Evolutionary conservation across 495 filamentous ascomycete genomes (phyloP).

Genomic region (Chlorociboria aeruginascens): DNA sequence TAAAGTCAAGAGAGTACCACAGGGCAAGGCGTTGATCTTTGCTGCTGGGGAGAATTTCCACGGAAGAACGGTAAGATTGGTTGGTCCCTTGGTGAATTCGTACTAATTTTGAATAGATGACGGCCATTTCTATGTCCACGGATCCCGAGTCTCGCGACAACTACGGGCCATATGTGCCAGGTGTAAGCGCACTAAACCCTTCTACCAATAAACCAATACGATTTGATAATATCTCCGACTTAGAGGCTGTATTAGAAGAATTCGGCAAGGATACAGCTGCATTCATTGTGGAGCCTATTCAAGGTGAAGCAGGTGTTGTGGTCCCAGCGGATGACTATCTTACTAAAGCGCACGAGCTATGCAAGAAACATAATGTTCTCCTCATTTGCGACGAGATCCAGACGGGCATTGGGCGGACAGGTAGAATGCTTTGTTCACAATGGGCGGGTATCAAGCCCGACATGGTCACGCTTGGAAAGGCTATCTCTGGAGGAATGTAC

Average conservation of each 20-base stretch:
- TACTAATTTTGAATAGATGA: slow-evolving; percentile 49
- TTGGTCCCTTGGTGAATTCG: slow-evolving; percentile 8
- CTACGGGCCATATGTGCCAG: slow-evolving; percentile 91
- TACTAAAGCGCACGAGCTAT: slow-evolving; percentile 65
- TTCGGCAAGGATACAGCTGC: slow-evolving; percentile 81
- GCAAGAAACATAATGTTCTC: slow-evolving; percentile 87
- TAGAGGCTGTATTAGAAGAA: slow-evolving; percentile 65
- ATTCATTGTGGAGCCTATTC: slow-evolving; percentile 95
- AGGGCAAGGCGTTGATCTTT: slow-evolving; percentile 75
- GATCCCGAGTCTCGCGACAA: slow-evolving; percentile 94
- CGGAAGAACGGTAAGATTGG: slow-evolving; percentile 67
- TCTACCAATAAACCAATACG: slow-evolving; percentile 65
- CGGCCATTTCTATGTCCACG: slow-evolving; percentile 85
- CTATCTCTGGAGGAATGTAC: slow-evolving; percentile 97
- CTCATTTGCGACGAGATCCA: slow-evolving; percentile 98
- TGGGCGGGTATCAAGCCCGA: slow-evolving; percentile 95
- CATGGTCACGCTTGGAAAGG: slow-evolving; percentile 89
- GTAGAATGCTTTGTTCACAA: slow-evolving; percentile 83
- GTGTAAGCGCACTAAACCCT: slow-evolving; percentile 67
- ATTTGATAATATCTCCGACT: slow-evolving; percentile 73
- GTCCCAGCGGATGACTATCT: slow-evolving; percentile 91
- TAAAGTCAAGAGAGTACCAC: slow-evolving; percentile 83
- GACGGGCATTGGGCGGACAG: slow-evolving; percentile 90
- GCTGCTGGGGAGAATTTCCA: slow-evolving; percentile 90
- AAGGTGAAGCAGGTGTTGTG: slow-evolving; percentile 95